A percentile compares a stretch with the other conserved stretches of the same genome.
Evolutionary conservation across 2,329 filamentous ascomycete genomes (phyloP).

Genomic region (Fusarium duplospermum): DNA sequence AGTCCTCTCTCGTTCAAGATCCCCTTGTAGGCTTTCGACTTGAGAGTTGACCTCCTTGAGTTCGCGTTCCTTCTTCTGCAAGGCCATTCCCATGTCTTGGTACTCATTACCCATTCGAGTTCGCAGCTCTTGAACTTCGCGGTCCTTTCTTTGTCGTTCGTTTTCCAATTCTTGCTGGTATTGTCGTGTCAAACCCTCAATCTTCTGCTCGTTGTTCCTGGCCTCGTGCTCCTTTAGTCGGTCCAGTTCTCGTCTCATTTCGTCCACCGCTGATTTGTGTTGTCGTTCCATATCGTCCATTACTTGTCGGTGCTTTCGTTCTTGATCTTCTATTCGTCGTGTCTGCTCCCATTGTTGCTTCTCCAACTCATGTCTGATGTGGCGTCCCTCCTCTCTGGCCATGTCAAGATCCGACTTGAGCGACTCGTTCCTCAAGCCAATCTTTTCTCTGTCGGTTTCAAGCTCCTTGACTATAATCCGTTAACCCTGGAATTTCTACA

Average conservation of each 20-base stretch:
- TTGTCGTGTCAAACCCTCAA: constrained; percentile 72
- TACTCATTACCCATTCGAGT: constrained; percentile 63
- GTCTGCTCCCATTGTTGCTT: constrained; percentile 51
- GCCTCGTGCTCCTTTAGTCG: constrained; percentile 57
- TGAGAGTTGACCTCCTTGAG: constrained; percentile 59
- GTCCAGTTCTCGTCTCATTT: constrained; percentile 59
- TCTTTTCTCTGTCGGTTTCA: constrained; percentile 59
- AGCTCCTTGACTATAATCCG: constrained; percentile 58
- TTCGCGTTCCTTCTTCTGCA: constrained; percentile 67
- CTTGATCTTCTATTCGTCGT: constrained; percentile 66
- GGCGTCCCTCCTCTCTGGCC: constrained; percentile 51
- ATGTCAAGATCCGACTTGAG: constrained; percentile 73
- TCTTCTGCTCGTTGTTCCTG: constrained; percentile 73
- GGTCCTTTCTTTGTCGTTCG: constrained; percentile 66
- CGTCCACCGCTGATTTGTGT: constrained; percentile 49
- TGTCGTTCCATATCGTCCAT: constrained; percentile 52
- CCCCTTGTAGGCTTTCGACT: constrained; percentile 59
- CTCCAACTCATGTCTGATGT: constrained; percentile 51
- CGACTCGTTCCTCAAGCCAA: constrained; percentile 59
- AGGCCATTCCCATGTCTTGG: constrained; percentile 59
- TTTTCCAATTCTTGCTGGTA: constrained; percentile 74
- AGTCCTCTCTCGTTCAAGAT: constrained; percentile 72
- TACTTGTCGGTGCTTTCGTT: constrained; percentile 50
- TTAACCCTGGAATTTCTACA: background rate
- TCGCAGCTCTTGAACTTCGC: constrained; percentile 75